Conservation (phyloP, 2,329 filamentous ascomycete genomes). For the Ilyonectria sp. region DNA sequence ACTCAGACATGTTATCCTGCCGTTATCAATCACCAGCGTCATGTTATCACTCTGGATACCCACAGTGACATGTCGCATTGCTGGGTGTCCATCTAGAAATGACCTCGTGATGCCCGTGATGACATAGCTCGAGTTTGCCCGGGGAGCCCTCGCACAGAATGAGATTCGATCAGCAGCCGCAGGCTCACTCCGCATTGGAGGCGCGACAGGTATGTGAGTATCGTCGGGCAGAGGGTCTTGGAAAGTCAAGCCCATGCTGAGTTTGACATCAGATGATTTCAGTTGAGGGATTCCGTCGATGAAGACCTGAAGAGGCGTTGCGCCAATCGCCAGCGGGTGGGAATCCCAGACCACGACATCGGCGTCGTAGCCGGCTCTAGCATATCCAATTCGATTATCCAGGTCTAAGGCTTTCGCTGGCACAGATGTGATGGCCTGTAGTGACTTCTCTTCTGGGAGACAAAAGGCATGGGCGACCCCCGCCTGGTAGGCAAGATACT, state of each 20-base stretch:
- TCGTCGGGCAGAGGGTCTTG: constrained; percentile 13
- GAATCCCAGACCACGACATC: constrained; percentile 66
- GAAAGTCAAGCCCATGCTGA: constrained; percentile 30
- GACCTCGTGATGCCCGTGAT: too few relatives aligned
- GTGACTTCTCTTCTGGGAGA: background rate
- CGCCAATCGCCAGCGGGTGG: constrained; percentile 62
- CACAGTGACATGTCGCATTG: too few relatives aligned
- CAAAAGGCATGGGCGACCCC: constrained; percentile 5
- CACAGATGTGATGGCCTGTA: constrained; percentile 57
- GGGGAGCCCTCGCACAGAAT: too few relatives aligned
- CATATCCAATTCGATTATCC: constrained; percentile 61
- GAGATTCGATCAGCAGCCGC: too few relatives aligned
- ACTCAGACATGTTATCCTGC: too few relatives aligned
- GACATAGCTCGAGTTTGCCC: too few relatives aligned
- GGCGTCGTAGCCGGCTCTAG: constrained; percentile 62
- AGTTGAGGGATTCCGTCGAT: constrained; percentile 60
- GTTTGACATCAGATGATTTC: constrained; percentile 50
- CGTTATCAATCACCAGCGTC: too few relatives aligned
- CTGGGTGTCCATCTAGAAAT: too few relatives aligned
- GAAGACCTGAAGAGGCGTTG: constrained; percentile 63
- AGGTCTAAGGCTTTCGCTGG: constrained; percentile 61
- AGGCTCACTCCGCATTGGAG: too few relatives aligned
- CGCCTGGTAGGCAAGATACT: constrained; percentile 16
- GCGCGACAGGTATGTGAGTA: constrained; percentile 24
- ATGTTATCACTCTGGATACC: too few relatives aligned